Evolutionary conservation across 352 stramenopile genomes (phyloP).

Genomic region (Saprolegnia diclina): DNA sequence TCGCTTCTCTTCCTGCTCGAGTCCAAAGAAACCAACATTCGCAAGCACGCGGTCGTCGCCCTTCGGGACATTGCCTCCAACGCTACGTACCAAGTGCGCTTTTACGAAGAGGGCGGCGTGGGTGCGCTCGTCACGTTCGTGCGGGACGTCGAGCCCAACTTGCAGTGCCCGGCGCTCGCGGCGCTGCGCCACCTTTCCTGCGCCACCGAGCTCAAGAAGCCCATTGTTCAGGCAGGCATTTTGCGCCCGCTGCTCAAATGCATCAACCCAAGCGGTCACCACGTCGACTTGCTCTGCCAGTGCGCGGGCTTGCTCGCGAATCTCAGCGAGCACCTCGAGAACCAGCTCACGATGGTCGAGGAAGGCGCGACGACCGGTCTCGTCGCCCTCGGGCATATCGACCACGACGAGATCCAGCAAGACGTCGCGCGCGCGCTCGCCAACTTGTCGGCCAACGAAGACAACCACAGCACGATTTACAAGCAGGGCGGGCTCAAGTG

Average conservation of each 20-base stretch:
- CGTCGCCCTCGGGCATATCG: conserved; percentile 59
- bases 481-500: conserved; percentile 88
- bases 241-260: conserved; percentile 84
- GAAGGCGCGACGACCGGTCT: conserved; percentile 83
- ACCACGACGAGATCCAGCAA: conserved; percentile 92
- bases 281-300: conserved; percentile 91
- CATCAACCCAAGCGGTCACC: conserved; percentile 56
- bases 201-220: conserved; percentile 73
- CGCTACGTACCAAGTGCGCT: conserved; percentile 80
- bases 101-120: conserved; percentile 84
- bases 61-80: conserved; percentile 88
- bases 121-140: conserved; percentile 85
- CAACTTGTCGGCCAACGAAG: conserved; percentile 93
- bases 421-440: conserved; percentile 88
- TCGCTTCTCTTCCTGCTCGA: conserved; percentile 90
- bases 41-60: conserved; percentile 83
- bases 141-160: conserved; percentile 76
- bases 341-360: conserved; percentile 89
- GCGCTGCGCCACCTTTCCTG: conserved; percentile 88
- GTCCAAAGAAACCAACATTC: conserved; percentile 88
- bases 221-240: conserved; percentile 75
- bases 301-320: conserved; percentile 92
- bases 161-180: conserved; percentile 87
- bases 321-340: conserved; percentile 86
- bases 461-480: conserved; percentile 91